These are phyloP conservation scores for Pulveroboletus sp. DNA, from an alignment of 768 basidiomycete genomes.

Conservation along the genomic window DNA sequence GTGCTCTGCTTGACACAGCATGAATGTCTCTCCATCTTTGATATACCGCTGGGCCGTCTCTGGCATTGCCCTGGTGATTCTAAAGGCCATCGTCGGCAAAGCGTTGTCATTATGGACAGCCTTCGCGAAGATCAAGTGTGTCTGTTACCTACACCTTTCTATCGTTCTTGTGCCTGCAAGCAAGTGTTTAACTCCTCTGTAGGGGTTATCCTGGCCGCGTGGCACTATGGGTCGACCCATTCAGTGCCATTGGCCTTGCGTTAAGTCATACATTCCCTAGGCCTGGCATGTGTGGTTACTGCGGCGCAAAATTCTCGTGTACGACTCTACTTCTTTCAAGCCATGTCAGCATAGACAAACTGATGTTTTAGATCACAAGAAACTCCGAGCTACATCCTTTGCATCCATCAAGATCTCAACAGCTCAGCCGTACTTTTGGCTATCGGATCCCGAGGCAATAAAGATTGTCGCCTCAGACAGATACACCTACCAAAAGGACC, in stretches of 20 bases:
- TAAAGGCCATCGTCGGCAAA: constrained; percentile 8
- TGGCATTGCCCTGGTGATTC: constrained; percentile 4
- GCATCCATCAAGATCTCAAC: constrained; percentile 33
- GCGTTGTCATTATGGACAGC: constrained; percentile 1
- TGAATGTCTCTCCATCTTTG: neutral
- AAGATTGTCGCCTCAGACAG: constrained; percentile 29
- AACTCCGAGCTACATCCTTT: constrained; percentile 14
- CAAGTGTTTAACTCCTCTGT: neutral
- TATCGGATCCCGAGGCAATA: constrained; percentile 23
- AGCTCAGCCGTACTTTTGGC: constrained; percentile 36
- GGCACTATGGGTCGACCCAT: constrained; percentile 32
- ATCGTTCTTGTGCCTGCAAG: too few species aligned
- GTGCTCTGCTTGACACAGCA: too few species aligned
- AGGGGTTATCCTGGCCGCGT: constrained; percentile 8
- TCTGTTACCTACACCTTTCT: neutral
- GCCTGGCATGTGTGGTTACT: constrained; percentile 32
- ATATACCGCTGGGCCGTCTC: constrained; percentile 6
- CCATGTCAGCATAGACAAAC: neutral
- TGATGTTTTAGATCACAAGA: constrained; percentile 33
- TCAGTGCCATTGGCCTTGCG: constrained; percentile 23
- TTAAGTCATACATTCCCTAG: constrained; percentile 34
- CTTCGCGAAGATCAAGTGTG: constrained; percentile 18
- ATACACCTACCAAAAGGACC: constrained; percentile 38
- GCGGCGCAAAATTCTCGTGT: constrained; percentile 16
- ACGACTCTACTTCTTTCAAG: constrained; percentile 10